phyloP scores from a whole-genome alignment of 202 grass and related monocot genomes.

The Eragrostis tef region DNA sequence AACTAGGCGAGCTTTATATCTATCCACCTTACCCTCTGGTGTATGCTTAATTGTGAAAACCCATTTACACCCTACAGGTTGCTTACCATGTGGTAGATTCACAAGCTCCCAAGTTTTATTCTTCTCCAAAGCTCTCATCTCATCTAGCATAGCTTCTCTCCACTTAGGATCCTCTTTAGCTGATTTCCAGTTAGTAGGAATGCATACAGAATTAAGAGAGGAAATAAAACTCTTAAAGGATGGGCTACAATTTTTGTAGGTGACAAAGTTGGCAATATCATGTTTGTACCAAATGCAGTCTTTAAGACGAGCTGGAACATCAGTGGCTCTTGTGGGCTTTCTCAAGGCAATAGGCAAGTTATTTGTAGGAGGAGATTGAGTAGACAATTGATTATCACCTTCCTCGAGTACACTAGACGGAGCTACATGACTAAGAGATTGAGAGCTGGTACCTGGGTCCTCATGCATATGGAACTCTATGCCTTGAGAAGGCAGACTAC shows the following conservation, averaged over 20 bases:
- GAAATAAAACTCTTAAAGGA: not conserved
- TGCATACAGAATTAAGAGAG: not conserved
- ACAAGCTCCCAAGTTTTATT: slow-evolving; percentile 21
- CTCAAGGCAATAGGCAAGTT: not conserved
- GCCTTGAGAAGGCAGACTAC: not conserved
- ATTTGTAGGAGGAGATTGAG: not conserved
- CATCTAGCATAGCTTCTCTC: slow-evolving; percentile 16
- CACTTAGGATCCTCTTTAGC: slow-evolving; percentile 13
- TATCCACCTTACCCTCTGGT: no score
- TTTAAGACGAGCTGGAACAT: not conserved
- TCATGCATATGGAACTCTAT: not conserved
- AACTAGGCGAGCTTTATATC: no score
- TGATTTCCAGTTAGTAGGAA: not conserved
- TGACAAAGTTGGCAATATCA: not conserved
- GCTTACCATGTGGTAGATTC: not conserved
- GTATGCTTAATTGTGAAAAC: no score
- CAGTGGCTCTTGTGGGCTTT: no score
- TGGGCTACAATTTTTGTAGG: not conserved
- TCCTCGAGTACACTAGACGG: not conserved
- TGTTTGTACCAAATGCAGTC: not conserved
- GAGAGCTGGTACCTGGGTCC: not conserved
- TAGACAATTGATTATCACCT: not conserved
- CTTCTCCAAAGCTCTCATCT: slow-evolving; percentile 21
- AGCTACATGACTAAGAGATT: not conserved
- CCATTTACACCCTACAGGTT: not conserved